phyloP scores from a whole-genome alignment of 164 flowering plant genomes.

The Vitis rotundifolia region DNA sequence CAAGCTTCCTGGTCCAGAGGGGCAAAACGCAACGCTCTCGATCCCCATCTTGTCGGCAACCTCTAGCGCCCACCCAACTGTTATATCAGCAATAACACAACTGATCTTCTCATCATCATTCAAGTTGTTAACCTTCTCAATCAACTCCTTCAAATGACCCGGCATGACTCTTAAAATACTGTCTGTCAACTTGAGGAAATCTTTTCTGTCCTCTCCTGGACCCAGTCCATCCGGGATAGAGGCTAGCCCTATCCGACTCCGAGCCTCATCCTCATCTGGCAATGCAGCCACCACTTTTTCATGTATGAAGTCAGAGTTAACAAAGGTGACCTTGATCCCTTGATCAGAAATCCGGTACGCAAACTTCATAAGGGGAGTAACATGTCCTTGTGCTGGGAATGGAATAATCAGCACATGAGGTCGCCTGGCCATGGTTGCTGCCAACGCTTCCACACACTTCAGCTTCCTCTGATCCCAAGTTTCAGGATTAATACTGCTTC shows the following conservation, averaged over 20 bases:
- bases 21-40: constrained; percentile 13
- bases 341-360: too few relatives aligned
- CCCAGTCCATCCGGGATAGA: constrained; percentile 19
- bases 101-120: constrained; percentile 13
- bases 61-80: constrained; percentile 15
- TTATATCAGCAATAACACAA: constrained; percentile 31
- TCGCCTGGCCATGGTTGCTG: too few relatives aligned
- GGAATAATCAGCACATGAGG: too few relatives aligned
- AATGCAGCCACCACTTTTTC: not conserved
- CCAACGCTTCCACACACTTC: too few relatives aligned
- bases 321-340: not conserved
- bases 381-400: too few relatives aligned
- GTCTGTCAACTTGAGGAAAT: not conserved
- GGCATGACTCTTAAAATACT: constrained; percentile 13
- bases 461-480: too few relatives aligned
- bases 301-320: constrained; percentile 2
- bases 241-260: constrained; percentile 7
- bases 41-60: constrained; percentile 28
- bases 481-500: too few relatives aligned
- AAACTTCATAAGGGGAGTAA: too few relatives aligned
- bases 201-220: constrained; percentile 8
- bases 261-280: too few relatives aligned
- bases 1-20: constrained; percentile 11
- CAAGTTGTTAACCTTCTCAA: not conserved
- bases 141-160: constrained; percentile 14